phyloP scores from a whole-genome alignment of 257 asterid species.

The Ajuga chamaepitys region DNA sequence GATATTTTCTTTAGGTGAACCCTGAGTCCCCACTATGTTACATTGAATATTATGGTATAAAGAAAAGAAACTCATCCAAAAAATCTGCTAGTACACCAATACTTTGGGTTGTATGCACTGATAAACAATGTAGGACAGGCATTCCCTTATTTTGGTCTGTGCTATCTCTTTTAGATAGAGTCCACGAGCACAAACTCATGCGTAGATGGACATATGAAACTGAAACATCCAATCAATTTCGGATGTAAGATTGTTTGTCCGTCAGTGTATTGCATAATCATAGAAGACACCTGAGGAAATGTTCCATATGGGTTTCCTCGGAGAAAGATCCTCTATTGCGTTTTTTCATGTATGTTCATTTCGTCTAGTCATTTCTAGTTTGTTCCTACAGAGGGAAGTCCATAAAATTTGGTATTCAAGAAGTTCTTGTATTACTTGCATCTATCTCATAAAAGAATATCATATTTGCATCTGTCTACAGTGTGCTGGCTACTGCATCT shows the following conservation, averaged over 20 bases:
- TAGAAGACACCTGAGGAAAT: constrained; percentile 1
- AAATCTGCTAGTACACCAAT: background rate
- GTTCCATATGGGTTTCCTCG: background rate
- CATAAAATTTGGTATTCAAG: background rate
- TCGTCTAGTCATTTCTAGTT: background rate
- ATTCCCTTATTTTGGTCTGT: background rate
- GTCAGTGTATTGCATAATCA: background rate
- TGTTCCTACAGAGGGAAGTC: background rate
- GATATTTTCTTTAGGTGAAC: background rate
- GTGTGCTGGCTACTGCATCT: constrained; percentile 17
- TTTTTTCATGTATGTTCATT: background rate
- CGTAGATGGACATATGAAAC: background rate
- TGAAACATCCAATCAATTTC: background rate
- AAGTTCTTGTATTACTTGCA: background rate
- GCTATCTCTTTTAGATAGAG: background rate
- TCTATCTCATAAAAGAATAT: background rate
- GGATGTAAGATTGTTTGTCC: background rate
- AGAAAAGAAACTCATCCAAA: background rate
- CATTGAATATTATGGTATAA: background rate
- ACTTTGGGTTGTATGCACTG: background rate
- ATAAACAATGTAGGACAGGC: background rate
- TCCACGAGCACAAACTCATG: background rate
- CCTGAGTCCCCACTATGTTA: background rate
- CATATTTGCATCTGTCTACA: background rate
- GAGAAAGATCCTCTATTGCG: background rate